These are phyloP conservation scores for Echeveria elegans DNA, from an alignment of 164 flowering plant genomes.

Conservation along the genomic window DNA sequence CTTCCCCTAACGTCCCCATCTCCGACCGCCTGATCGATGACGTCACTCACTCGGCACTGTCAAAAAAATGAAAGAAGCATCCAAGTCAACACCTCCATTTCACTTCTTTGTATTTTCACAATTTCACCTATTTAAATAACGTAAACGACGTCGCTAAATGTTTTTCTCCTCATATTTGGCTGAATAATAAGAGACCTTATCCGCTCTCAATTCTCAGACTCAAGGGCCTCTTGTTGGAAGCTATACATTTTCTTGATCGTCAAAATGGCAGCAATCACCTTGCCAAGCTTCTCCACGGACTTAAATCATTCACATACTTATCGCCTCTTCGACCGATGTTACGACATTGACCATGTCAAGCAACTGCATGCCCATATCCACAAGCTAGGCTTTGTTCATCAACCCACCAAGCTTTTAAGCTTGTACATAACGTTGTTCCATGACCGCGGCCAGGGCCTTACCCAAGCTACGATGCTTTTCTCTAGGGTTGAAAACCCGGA, in stretches of 20 bases:
- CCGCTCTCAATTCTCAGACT: no score
- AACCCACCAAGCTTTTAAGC: background rate
- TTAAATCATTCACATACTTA: background rate
- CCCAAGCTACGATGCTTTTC: background rate
- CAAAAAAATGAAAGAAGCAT: no score
- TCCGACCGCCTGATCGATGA: no score
- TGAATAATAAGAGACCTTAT: no score
- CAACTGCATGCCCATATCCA: constrained; percentile 34
- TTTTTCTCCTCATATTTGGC: no score
- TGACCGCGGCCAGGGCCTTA: background rate
- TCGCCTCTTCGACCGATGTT: background rate
- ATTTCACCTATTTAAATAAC: no score
- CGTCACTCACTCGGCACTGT: no score
- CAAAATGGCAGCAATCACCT: constrained; percentile 1
- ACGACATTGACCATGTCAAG: constrained; percentile 14
- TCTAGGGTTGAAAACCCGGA: constrained; percentile 14
- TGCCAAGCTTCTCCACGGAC: background rate
- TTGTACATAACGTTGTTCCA: background rate
- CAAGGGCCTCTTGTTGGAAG: background rate
- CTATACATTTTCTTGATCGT: background rate
- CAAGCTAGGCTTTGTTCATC: constrained; percentile 20
- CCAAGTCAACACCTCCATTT: no score
- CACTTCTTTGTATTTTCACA: no score
- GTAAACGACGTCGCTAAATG: no score
- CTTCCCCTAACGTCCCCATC: no score